Base-by-base conservation (phyloP, 2,329 filamentous ascomycete species). In the Fusarium temperatum region DNA sequence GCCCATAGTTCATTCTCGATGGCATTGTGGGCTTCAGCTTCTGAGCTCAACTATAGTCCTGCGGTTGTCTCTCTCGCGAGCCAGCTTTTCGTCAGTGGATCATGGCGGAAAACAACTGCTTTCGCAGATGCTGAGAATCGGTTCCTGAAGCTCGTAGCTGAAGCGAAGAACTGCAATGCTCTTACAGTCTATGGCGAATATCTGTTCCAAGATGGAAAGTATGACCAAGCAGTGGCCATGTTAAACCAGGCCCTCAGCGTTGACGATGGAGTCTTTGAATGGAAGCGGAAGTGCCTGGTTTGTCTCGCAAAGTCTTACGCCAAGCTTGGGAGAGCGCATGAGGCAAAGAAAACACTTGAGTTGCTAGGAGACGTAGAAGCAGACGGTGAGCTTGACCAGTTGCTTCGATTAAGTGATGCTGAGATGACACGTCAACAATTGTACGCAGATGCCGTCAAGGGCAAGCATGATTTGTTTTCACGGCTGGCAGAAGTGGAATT, bases 81-180 rank as follows among this genome's bases (percentile, higher is more conserved):
- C 28, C 66, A 76, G 4, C 63, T 82, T 47, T 17, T 70, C 17
- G 64, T 75, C 30, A 66, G 60, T 12, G 69, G 74, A 35, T 47
- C 55, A 15, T 81, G 78, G 66, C 75, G 74, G 18, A 56, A 59
- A 15, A 48, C 69, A 10, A 63, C 66, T n/a, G 26, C 24, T 15
- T 68, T 79, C 18, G 60, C 30, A 12, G 63, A 61, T 9, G 56
- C 75, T 7, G 79, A 82, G 57, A 56, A 67, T 4, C 79, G 78
- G 22, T 83, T 83, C 72, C 76, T 72, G 68, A 56, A 77, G 32
- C 70, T 85, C 15, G 75, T 83, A 35, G 48, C 72, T 18, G 63
- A 69, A 36, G 79, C 76, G 32, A 77, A 72, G n/a, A 77, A 84
- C 42, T 75, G 81, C 8, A 76, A 84, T 50, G 83, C 82, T 38